Evolutionary conservation across 257 asterid genomes (phyloP).

Genomic region (Mitragyna speciosa): DNA sequence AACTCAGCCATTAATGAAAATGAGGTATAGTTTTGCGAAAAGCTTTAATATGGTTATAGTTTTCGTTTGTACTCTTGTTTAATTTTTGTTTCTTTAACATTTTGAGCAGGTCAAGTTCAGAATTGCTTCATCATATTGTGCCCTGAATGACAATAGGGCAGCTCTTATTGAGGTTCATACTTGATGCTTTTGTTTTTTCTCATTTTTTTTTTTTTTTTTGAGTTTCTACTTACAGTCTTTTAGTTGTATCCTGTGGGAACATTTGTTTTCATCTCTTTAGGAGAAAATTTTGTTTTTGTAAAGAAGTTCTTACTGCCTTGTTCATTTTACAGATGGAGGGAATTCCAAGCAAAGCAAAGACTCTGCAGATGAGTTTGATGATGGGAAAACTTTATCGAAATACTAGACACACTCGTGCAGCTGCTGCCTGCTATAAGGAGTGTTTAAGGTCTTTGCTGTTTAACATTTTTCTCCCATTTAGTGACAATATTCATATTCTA

Average conservation of each 20-base stretch:
- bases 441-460: slow-evolving; percentile 73
- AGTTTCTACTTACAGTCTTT: not conserved
- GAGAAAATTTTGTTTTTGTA: not conserved
- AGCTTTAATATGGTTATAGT: no score
- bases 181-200: slow-evolving; percentile 7
- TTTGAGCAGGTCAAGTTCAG: slow-evolving; percentile 77
- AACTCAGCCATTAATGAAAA: slow-evolving; percentile 69
- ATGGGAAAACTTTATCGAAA: slow-evolving; percentile 86
- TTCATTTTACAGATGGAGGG: slow-evolving; percentile 72
- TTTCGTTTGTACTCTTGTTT: not conserved
- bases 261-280: slow-evolving; percentile 1
- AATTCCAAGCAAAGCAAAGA: slow-evolving; percentile 86
- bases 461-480: not conserved
- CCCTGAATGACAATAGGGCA: slow-evolving; percentile 70
- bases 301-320: slow-evolving; percentile 3
- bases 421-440: slow-evolving; percentile 86
- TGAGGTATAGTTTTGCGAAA: slow-evolving; percentile 51
- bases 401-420: slow-evolving; percentile 90
- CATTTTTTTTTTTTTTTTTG: not conserved
- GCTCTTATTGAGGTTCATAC: slow-evolving; percentile 78
- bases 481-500: not conserved
- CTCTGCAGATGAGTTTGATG: slow-evolving; percentile 84
- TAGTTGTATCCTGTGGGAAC: not conserved
- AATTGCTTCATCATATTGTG: slow-evolving; percentile 71
- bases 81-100: not conserved